Percentiles rank a stretch among this genome's conserved stretches.
These are phyloP conservation scores for Hygrophorus pudorinus DNA, from an alignment of 768 basidiomycete genomes.

Conservation along the genomic window DNA sequence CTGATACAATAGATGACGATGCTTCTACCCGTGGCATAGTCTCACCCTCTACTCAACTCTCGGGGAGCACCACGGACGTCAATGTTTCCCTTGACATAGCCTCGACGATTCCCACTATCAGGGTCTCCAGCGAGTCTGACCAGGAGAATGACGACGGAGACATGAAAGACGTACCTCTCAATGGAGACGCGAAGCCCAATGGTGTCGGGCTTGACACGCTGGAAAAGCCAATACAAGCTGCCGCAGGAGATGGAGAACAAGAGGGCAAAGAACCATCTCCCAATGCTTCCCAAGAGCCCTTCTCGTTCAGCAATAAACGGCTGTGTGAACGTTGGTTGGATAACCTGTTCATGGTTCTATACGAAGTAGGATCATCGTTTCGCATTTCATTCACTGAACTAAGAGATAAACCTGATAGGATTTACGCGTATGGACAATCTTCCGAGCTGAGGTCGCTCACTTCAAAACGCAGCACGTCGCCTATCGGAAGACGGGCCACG, in stretches of 20 bases:
- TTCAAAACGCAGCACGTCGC: conserved; percentile 99
- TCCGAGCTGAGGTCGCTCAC: conserved; percentile 95
- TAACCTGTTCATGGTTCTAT: conserved; percentile 96
- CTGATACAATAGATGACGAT: conserved; percentile 41
- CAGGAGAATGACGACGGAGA: conserved; percentile 25
- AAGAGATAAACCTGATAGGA: conserved; percentile 45
- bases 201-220: conserved; percentile 22
- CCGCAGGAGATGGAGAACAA: conserved; percentile 33
- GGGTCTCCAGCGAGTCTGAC: conserved; percentile 18
- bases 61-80: conserved; percentile 13
- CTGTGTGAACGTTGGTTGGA: conserved; percentile 97
- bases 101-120: conserved; percentile 8
- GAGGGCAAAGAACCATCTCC: conserved; percentile 27
- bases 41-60: conserved; percentile 20
- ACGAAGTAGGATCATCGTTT: conserved; percentile 56
- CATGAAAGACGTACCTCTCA: conserved; percentile 12
- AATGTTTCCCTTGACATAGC: conserved; percentile 14
- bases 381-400: conserved; percentile 4
- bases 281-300: conserved; percentile 42
- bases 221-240: conserved; percentile 43
- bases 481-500: conserved; percentile 91
- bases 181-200: conserved; percentile 23
- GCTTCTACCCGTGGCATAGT: conserved; percentile 61
- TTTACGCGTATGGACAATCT: conserved; percentile 96
- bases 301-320: conserved; percentile 93